Conservation (phyloP, 176 grass and related monocot species). For the Canna indica region DNA sequence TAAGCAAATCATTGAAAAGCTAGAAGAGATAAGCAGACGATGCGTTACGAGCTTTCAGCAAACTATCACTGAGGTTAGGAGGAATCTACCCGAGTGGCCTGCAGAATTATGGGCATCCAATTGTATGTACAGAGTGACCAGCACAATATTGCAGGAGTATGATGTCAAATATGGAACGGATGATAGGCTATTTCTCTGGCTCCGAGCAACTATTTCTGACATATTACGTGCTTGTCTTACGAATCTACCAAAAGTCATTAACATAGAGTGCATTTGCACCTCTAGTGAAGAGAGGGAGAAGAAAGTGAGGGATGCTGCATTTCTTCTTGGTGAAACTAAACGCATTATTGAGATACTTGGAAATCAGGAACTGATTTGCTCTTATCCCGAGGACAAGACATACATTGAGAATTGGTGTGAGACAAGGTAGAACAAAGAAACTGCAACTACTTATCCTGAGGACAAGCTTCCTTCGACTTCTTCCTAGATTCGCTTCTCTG, state of each 20-base stretch:
- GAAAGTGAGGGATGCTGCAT: background rate
- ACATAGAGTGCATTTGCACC: background rate
- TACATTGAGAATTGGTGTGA: background rate
- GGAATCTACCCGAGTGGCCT: background rate
- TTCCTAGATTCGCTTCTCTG: no score
- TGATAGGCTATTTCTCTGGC: background rate
- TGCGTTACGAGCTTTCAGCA: background rate
- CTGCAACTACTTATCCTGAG: no score
- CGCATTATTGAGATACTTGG: background rate
- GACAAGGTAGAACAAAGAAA: background rate
- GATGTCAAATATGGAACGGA: background rate
- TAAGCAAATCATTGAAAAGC: background rate
- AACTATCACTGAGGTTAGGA: background rate
- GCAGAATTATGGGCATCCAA: background rate
- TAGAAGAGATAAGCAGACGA: background rate
- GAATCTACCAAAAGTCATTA: background rate
- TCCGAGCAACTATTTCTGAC: background rate
- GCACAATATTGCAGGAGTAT: background rate
- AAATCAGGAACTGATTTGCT: background rate
- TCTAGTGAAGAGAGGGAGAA: background rate
- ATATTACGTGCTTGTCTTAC: background rate
- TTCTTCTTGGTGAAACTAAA: background rate
- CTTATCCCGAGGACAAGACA: background rate
- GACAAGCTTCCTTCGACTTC: background rate
- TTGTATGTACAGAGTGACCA: slow-evolving; percentile 1